Evolutionary conservation across 805 yeast species (phyloP).

Genomic region (Priceomyces medius): DNA sequence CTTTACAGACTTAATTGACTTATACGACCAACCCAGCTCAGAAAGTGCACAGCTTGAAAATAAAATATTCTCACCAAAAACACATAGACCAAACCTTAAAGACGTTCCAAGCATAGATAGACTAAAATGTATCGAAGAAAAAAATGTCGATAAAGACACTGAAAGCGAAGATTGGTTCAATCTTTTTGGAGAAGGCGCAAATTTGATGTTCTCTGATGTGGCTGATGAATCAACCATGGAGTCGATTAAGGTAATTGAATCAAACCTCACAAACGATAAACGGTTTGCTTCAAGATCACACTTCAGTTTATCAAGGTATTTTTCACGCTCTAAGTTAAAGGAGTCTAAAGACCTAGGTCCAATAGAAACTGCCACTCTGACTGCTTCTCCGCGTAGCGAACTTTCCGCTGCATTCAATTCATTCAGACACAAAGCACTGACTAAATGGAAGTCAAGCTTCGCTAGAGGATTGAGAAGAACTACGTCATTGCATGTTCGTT

Average conservation of each 20-base stretch:
- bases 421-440: constrained; percentile 2
- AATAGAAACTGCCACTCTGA: neutral
- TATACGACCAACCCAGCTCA: constrained; percentile 6
- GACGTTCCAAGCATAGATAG: constrained; percentile 24
- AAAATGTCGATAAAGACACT: neutral
- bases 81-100: constrained; percentile 20
- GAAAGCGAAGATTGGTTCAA: neutral
- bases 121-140: constrained; percentile 4
- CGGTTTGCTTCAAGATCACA: constrained; percentile 4
- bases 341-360: neutral
- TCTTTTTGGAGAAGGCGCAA: neutral
- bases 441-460: constrained; percentile 8
- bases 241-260: neutral
- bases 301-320: constrained; percentile 1
- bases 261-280: neutral
- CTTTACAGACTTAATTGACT: constrained; percentile 3
- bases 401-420: constrained; percentile 6
- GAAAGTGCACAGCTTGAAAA: constrained; percentile 21
- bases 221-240: neutral
- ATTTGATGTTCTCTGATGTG: neutral
- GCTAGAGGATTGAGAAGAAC: neutral
- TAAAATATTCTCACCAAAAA: constrained; percentile 24
- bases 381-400: constrained; percentile 1
- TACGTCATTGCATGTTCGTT: constrained; percentile 7
- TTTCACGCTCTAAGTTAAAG: neutral